These are phyloP conservation scores for Brachypodium distachyon DNA, from an alignment of 202 grass and related monocot species.

Conservation along the genomic window DNA sequence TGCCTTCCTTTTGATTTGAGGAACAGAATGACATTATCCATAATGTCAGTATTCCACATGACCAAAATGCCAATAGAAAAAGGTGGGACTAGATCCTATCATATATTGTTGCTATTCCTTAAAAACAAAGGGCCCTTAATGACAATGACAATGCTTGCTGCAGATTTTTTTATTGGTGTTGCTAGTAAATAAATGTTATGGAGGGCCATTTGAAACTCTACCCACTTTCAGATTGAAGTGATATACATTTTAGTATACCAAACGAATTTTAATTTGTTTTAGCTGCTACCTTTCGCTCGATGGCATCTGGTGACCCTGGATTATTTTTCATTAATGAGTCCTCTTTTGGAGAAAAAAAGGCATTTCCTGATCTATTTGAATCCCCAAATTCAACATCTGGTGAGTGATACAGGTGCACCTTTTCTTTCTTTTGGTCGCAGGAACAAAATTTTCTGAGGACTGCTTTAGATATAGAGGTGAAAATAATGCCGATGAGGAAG, in stretches of 20 bases:
- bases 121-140: not conserved
- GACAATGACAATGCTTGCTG: not conserved
- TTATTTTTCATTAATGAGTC: not conserved
- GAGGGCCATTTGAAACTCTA: not conserved
- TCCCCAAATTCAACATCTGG: conserved; percentile 14
- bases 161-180: conserved; percentile 11
- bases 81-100: not conserved
- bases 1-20: not conserved
- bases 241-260: not conserved
- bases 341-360: not conserved
- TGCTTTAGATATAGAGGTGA: conserved; percentile 94
- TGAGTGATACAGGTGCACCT: not conserved
- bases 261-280: not conserved
- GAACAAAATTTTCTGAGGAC: conserved; percentile 94
- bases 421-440: conserved; percentile 40
- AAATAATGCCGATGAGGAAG: conserved; percentile 58
- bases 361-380: not conserved
- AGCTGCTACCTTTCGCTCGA: not conserved
- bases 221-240: not conserved
- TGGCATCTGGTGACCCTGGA: not conserved
- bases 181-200: not conserved
- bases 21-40: not conserved
- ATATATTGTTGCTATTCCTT: not conserved
- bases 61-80: not conserved
- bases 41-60: not conserved